Evolutionary conservation across 768 basidiomycete species (phyloP).

Genomic region (Russula sp.): DNA sequence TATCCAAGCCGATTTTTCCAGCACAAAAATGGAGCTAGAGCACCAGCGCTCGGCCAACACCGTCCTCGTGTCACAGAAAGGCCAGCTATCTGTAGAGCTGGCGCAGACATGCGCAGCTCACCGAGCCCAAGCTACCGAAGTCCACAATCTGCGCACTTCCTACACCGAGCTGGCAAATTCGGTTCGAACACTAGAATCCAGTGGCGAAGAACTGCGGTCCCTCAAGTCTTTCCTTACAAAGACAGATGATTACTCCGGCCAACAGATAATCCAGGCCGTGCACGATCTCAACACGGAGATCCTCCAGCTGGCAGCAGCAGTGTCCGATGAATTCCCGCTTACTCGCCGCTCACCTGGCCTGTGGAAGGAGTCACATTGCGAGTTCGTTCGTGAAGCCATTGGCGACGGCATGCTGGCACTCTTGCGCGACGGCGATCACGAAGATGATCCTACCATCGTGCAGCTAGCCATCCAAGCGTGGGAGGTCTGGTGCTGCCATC

Average conservation of each 20-base stretch:
- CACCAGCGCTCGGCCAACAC: conserved; percentile 27
- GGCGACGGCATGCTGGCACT: conserved; percentile 36
- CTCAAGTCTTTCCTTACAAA: conserved; percentile 39
- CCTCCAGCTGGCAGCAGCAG: conserved; percentile 38
- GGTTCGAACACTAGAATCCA: conserved; percentile 31
- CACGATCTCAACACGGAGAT: conserved; percentile 40
- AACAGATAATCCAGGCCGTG: conserved; percentile 38
- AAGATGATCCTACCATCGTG: conserved; percentile 38
- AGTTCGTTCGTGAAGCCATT: conserved; percentile 34
- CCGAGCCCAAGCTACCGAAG: conserved; percentile 21
- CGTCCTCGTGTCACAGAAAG: conserved; percentile 29
- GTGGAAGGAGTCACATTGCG: conserved; percentile 34
- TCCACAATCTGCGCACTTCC: conserved; percentile 32
- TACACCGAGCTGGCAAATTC: conserved; percentile 32
- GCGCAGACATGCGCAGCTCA: conserved; percentile 19
- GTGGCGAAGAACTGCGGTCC: conserved; percentile 35
- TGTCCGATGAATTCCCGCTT: conserved; percentile 36
- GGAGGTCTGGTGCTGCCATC: conserved; percentile 38
- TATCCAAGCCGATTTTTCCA: conserved; percentile 27
- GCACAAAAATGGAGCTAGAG: conserved; percentile 29
- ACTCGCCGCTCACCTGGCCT: conserved; percentile 31
- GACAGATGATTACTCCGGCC: conserved; percentile 39
- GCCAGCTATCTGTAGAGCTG: conserved; percentile 27
- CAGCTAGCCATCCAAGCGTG: conserved; percentile 42
- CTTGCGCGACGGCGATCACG: conserved; percentile 35